These are phyloP conservation scores for Nakazawaea molendinolei DNA, from an alignment of 805 yeast genomes.

Conservation along the genomic window DNA sequence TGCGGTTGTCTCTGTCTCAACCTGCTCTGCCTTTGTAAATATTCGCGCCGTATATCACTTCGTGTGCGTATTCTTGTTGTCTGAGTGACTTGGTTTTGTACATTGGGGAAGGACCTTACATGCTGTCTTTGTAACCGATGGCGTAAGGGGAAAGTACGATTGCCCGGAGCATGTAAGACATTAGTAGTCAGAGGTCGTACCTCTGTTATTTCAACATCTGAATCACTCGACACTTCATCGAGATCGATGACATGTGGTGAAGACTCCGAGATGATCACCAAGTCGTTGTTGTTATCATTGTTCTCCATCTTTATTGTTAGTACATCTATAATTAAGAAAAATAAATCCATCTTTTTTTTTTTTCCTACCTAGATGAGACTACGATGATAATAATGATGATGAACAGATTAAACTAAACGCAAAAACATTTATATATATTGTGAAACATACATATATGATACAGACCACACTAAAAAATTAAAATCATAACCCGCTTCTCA, in stretches of 20 bases:
- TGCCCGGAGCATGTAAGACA: slow-evolving; percentile 10
- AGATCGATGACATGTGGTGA: slow-evolving; percentile 4
- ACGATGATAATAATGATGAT: too few relatives aligned
- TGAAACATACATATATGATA: neutral
- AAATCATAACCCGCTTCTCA: slow-evolving; percentile 77
- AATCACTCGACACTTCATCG: slow-evolving; percentile 11
- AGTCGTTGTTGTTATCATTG: neutral
- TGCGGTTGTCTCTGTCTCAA: too few relatives aligned
- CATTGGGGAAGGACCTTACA: slow-evolving; percentile 5
- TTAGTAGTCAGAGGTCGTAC: neutral
- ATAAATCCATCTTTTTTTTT: too few relatives aligned
- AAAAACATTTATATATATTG: too few relatives aligned
- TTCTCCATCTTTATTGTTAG: neutral
- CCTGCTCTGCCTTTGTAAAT: slow-evolving; percentile 2
- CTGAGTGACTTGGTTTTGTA: neutral
- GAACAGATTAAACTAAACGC: too few relatives aligned
- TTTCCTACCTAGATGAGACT: too few relatives aligned
- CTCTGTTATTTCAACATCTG: slow-evolving; percentile 13
- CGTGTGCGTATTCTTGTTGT: slow-evolving; percentile 9
- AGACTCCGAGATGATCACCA: slow-evolving; percentile 1
- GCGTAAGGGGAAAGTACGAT: slow-evolving; percentile 5
- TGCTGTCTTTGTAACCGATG: neutral
- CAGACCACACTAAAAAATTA: neutral
- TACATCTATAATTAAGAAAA: neutral
- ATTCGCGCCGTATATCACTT: slow-evolving; percentile 4